Evolutionary conservation across 495 filamentous ascomycete species (phyloP), one percentile per base, ranked within the genome.

Genomic region (Daldinia caldariorum): DNA sequence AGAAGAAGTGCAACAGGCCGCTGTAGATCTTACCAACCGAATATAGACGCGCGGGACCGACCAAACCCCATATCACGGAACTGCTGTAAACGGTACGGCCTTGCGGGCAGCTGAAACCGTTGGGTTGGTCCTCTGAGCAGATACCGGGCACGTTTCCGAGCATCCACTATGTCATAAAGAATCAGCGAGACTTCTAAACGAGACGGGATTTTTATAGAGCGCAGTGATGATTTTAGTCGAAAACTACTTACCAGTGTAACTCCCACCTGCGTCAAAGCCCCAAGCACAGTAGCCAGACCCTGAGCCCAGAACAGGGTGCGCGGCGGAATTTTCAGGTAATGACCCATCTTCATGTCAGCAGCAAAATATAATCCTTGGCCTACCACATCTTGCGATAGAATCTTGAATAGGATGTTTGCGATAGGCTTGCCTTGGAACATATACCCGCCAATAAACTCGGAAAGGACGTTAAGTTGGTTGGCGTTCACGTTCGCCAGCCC

Each of bases 391-490:
- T 61, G 58, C 18, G 74, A 74, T n/a, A 76, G 47, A 39, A 57
- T 63, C 64, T 77, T 77, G 58, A 78, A 78, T 3, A 76, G 37
- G 32, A 72, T 76, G 20, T 72, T 78, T 35, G 73, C 71, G 4
- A 78, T 54, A 5, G 74, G 68, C 54, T 61, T 69, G 4, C 72
- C 72, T 58, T 78, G 72, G 37, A 79, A 71, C 70, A 72, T 64
- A 43, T 72, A 74, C 12, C 76, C 73, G 9, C 76, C 76, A 32
- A 78, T 76, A 38, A 78, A 78, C 53, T 74, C 71, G 14, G 73
- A 66, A 12, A 78, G 63, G 22, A 78, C 71, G 59, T 74, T 78
- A 4, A 74, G 60, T 63, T 73, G 74, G 58, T 76, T 70, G 9
- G 62, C 63, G 14, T 78, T 47, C 10, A 76, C 73, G n/a, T 72